A percentile compares a stretch with the other conserved stretches of the same genome.
phyloP scores from a whole-genome alignment of 2,329 filamentous ascomycete species.

The Epicoccum nigrum region DNA sequence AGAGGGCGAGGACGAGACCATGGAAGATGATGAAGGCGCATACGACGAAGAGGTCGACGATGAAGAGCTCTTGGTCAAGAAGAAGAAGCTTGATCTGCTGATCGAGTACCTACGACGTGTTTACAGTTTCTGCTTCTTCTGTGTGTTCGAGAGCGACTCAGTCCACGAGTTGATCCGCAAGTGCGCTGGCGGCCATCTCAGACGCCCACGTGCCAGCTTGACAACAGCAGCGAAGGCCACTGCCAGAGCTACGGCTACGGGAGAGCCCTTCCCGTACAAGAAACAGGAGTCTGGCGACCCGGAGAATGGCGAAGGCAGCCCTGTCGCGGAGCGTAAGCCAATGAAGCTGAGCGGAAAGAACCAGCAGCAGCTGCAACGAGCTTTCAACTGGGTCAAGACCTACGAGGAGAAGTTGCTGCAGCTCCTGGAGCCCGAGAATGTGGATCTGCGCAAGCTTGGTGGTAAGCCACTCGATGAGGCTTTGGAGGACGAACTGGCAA shows the following conservation, averaged over 20 bases:
- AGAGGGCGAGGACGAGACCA: conserved; percentile 71
- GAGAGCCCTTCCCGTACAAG: conserved; percentile 83
- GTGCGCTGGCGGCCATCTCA: conserved; percentile 95
- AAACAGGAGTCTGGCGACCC: conserved; percentile 73
- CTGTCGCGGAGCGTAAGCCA: conserved; percentile 72
- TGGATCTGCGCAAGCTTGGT: conserved; percentile 87
- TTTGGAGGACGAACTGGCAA: conserved; percentile 81
- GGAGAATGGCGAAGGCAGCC: conserved; percentile 68
- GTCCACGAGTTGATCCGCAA: conserved; percentile 95
- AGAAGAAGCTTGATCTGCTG: conserved; percentile 94
- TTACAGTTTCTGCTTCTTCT: conserved; percentile 99
- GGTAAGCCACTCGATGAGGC: conserved; percentile 87
- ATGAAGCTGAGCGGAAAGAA: conserved; percentile 73
- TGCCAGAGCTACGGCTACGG: conserved; percentile 80
- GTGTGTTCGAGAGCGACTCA: conserved; percentile 97
- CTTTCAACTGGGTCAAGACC: conserved; percentile 98
- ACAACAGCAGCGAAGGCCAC: conserved; percentile 83
- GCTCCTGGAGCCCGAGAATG: conserved; percentile 86
- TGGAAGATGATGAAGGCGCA: conserved; percentile 69
- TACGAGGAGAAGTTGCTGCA: conserved; percentile 97
- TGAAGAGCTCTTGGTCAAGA: conserved; percentile 86
- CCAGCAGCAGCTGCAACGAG: conserved; percentile 89
- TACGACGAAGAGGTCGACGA: conserved; percentile 83
- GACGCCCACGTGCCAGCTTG: conserved; percentile 84
- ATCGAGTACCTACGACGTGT: conserved; percentile 97